Base-by-base conservation (phyloP, 2,329 filamentous ascomycete genomes). In the Rhynchosporium graminicola region DNA sequence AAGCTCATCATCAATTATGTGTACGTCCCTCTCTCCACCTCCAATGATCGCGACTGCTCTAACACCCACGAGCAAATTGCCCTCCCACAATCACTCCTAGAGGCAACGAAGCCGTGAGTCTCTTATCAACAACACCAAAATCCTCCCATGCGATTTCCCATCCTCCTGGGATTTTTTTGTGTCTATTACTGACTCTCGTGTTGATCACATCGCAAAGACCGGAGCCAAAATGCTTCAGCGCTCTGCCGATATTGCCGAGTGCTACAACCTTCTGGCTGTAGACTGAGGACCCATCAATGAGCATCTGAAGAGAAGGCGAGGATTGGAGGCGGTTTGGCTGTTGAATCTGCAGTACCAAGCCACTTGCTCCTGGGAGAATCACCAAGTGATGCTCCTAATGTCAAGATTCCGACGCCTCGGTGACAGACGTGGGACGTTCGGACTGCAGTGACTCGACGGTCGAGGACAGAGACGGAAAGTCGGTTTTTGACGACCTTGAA, bases 291-390 rank as follows among this genome's bases (percentile, higher is more conserved):
- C 43, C 43, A 20, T 15, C 43, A 7, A 46, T 46, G 43, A 46
- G 5, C 13, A 6, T 7, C 7, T 20, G 2, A 20, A 4, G 43
- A 8, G n/a, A 20, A 46, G 43, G 20, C n/a, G 20, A 15, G 20
- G 20, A 20, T 20, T 20, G 68, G 47, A 5, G 71, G 69, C 26
- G 65, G 65, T 47, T 72, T 74, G n/a, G 74, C 72, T 6, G 74
- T 75, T 10, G 74, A 75, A n/a, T 74, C 71, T 1, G 15, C 3
- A 5, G 8, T n/a, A 5, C 43, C 43, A 20, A 45, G 43, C 43
- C 43, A 45, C 6, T 45, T 45, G 13, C 20, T n/a, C n/a, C 43
- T 45, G 6, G 20, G 10, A 20, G 20, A 26, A n/a, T 15, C 43
- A 20, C 43, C 43, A 4, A 45, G 43, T n/a, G 20, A 8, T n/a